phyloP scores from a whole-genome alignment of 176 grass and related monocot genomes.

The Oryza meyeriana region DNA sequence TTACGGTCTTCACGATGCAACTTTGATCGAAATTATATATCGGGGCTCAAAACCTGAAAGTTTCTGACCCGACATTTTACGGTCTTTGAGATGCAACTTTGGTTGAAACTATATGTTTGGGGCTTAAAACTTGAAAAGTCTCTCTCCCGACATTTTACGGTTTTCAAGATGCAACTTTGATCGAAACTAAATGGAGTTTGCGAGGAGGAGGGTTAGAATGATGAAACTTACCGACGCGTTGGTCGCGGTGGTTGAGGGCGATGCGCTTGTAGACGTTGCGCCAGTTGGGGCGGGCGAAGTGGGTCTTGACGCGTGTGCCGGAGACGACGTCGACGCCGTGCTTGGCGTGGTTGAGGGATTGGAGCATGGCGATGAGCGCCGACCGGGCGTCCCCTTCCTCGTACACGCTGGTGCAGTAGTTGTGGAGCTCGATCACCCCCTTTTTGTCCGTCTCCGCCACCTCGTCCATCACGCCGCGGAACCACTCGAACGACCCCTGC shows the following conservation, averaged over 20 bases:
- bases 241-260: conserved; percentile 64
- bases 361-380: conserved; percentile 88
- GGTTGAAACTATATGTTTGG: too few relatives aligned
- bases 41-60: too few relatives aligned
- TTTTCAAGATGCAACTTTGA: too few relatives aligned
- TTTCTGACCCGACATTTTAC: background rate
- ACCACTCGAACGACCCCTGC: conserved; percentile 97
- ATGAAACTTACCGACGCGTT: conserved; percentile 55
- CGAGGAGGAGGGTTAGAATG: background rate
- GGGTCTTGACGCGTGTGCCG: conserved; percentile 82
- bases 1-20: too few relatives aligned
- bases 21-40: too few relatives aligned
- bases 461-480: conserved; percentile 83
- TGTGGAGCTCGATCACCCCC: conserved; percentile 85
- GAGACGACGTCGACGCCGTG: conserved; percentile 80
- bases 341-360: conserved; percentile 91
- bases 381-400: conserved; percentile 93
- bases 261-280: conserved; percentile 81
- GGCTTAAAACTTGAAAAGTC: too few relatives aligned
- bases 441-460: conserved; percentile 75
- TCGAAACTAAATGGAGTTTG: too few relatives aligned
- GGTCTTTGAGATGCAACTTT: too few relatives aligned
- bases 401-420: conserved; percentile 95
- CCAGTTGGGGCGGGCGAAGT: conserved; percentile 95
- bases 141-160: background rate